Base-by-base conservation (phyloP, 2,329 filamentous ascomycete species). In the Diaporthe citri region DNA sequence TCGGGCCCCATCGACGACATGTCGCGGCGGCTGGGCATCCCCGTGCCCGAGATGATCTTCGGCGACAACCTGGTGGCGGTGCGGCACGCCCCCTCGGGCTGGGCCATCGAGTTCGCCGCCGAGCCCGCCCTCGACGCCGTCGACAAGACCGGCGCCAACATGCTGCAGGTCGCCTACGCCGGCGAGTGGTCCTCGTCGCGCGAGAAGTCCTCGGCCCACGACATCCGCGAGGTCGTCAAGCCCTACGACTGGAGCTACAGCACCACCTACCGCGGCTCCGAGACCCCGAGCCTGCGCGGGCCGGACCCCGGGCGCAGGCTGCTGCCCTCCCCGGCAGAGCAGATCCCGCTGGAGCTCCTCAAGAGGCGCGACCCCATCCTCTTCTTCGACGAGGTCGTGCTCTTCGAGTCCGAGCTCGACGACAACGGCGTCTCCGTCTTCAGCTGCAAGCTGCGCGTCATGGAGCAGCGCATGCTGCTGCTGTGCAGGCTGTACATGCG, bases 211-310 rank as follows among this genome's bases (percentile, higher is more conserved):
- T 93, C 94, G 67, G 94, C 95, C 67, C 93, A 95, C 80, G 94
- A 93, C 73, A 98, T 99, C 82, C 95, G 95, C 82, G 95, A 98
- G 82, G 93, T 98, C 36, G 95, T 99, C 72, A 96, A 96, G 86
- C 96, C 96, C 4, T 99, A 97, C 83, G 97, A 99, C 86, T 99
- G 97, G 97, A 98, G 95, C 77, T 99, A 98, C 85, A 97, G 92
- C 78, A 98, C 96, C 48, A 90, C 93, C 78, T 99, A 98, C 84
- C 90, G 89, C 74, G 97, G 97, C 69, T 95, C 93, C 4, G 82
- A 85, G 76, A 71, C 80, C 74, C 75, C 82, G n/a, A 60, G 52
- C 59, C 13, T 28, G 15, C 55, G 41, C 59, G 34, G 46, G 69
- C 62, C 41, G 70, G 43, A 20, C 9, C 73, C 74, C 12, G 78